These are phyloP conservation scores for Eutrema heterophyllum DNA, from an alignment of 345 rosid species.

Conservation along the genomic window DNA sequence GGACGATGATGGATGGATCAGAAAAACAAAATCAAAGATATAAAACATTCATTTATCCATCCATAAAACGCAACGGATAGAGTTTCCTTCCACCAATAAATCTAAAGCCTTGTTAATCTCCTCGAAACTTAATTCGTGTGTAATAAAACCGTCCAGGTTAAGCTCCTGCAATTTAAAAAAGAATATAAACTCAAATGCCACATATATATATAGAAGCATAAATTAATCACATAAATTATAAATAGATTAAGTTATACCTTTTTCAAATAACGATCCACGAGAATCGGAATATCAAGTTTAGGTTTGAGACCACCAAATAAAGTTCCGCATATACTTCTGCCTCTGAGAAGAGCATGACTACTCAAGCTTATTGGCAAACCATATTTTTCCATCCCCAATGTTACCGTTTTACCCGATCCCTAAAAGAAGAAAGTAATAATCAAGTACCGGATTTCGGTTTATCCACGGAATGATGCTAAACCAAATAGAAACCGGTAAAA, in stretches of 20 bases:
- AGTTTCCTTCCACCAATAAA: conserved; percentile 38
- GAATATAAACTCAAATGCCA: neutral
- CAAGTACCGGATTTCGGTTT: neutral
- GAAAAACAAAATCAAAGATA: neutral
- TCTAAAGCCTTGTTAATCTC: conserved; percentile 65
- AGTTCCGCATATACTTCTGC: conserved; percentile 44
- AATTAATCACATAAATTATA: neutral
- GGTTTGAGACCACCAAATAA: conserved; percentile 59
- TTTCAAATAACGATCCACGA: conserved; percentile 35
- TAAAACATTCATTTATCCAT: conserved; percentile 35
- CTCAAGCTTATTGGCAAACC: conserved; percentile 30
- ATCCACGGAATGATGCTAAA: neutral
- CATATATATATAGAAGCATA: neutral
- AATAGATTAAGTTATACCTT: conserved; percentile 25
- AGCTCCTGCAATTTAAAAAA: conserved; percentile 37
- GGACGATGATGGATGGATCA: neutral
- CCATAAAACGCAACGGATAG: conserved; percentile 57
- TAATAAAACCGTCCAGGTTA: conserved; percentile 39
- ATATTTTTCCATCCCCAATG: conserved; percentile 46
- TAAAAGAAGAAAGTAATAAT: neutral
- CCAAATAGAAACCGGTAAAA: neutral
- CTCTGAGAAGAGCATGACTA: conserved; percentile 35
- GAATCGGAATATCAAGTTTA: conserved; percentile 46
- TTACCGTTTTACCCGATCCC: conserved; percentile 71
- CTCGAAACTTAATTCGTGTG: conserved; percentile 44